Evolutionary conservation across 352 stramenopile genomes (phyloP).

Genomic region (Pythium sp.): DNA sequence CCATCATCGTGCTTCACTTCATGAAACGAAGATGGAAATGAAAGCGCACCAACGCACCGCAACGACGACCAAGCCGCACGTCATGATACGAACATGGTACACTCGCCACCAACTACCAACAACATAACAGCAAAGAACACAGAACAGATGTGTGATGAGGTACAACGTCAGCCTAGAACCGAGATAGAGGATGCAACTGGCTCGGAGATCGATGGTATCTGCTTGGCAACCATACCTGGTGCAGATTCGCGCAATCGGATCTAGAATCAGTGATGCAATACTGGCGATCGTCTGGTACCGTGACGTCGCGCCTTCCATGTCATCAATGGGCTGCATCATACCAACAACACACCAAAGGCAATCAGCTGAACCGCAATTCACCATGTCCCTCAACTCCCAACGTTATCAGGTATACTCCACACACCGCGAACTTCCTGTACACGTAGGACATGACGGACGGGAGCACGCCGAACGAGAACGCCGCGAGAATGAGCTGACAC

Average conservation of each 20-base stretch:
- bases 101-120: conserved; percentile 36
- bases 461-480: conserved; percentile 63
- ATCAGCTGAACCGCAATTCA: too few species aligned
- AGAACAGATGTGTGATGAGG: not conserved
- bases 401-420: not conserved
- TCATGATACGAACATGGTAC: conserved; percentile 48
- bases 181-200: not conserved
- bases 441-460: conserved; percentile 73
- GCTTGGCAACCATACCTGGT: conserved; percentile 26
- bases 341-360: not conserved
- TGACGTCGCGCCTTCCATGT: conserved; percentile 38
- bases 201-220: not conserved
- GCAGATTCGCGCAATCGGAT: conserved; percentile 40
- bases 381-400: too few species aligned
- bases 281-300: conserved; percentile 53
- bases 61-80: conserved; percentile 28
- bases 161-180: not conserved
- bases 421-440: conserved; percentile 68
- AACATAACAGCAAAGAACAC: not conserved
- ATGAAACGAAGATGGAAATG: not conserved
- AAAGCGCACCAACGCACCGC: conserved; percentile 32
- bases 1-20: not conserved
- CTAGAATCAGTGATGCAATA: conserved; percentile 51
- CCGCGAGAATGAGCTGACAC: conserved; percentile 54
- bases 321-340: conserved; percentile 25